Evolutionary conservation across 371 early-diverging fungal species (phyloP), one percentile per base, ranked within the genome.

Genomic region (Mortierella polycephala): DNA sequence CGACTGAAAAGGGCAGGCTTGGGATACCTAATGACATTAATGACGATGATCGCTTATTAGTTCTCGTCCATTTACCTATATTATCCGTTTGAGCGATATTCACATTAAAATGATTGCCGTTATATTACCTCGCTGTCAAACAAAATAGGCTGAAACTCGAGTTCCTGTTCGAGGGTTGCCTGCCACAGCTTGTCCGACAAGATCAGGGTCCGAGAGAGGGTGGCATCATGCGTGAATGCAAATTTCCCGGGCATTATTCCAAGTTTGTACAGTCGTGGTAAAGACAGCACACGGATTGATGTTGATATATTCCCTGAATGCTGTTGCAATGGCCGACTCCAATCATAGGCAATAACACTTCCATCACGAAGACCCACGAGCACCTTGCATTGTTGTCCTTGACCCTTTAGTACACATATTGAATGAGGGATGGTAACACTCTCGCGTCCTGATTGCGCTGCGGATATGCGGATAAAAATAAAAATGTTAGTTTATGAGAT

Each of bases 311-410:
- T 7, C 18, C 16, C 30, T 30, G 30, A 30, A 2, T 30, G 40
- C 8, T 16, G 20, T 3, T 52, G 30, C 8, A 1, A 30, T 16
- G 50, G 30, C 7, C 16, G 16, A 9, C 37, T 63, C 72, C 79
- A 77, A 21, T 64, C 72, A 37, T 72, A 77, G 0, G 62, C 41
- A 30, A 77, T 30, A 5, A 77, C 57, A 50, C 61, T 65, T 59
- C 79, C 79, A 42, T 77, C 72, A 23, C 79, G 72, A 45, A 77
- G 56, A 37, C 79, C 72, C 7, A 77, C 69, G 47, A 67, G 21
- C 2, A 77, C 20, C 39, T 65, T 77, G 23, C 49, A 49, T 23
- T n/a, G 44, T 2, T 50, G 54, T 6, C 61, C 51, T 11, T n/a
- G 50, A 23, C 55, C 49, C 39, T 41, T 46, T 41, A 77, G 50